Evolutionary conservation across 495 filamentous ascomycete species (phyloP), one percentile per base, ranked within the genome.

Genomic region (Tuber indicum): DNA sequence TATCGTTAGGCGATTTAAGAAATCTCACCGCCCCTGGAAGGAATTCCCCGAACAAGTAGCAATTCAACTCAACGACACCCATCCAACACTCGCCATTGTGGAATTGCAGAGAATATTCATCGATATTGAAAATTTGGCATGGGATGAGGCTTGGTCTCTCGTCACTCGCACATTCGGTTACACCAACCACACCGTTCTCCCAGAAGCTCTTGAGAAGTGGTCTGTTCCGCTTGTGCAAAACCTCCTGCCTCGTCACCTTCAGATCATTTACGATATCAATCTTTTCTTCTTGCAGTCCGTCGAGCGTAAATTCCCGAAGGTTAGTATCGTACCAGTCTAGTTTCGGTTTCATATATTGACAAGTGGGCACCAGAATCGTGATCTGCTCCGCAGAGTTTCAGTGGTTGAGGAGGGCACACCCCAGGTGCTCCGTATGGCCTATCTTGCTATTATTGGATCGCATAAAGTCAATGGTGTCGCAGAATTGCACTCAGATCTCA

Each of bases 381-480:
- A 97, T 0, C 86, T 99, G 78, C 89, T 99, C 44, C 83, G 86
- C 23, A 88, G 93, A 26, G 94, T 98, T 36, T 98, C 96, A 6
- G 94, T 99, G 81, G 97, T 99, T 74, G 96, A 99, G 85, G 96
- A 99, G 85, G 93, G 92, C 12, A 91, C 96, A 82, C 94, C 96
- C n/a, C 94, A 98, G 89, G 96, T 97, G 91, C 90, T 99, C 73
- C 91, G 94, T 81, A 99, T 99, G 96, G 96, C 96, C 0, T 94
- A 89, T 84, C 86, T 99, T 69, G 96, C 96, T 32, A 92, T 98
- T 78, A 94, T 99, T 82, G 96, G 96, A 44, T 98, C 96, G 39
- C 96, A 99, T 88, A 98, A 98, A 85, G 96, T 99, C 85, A 99
- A 99, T 82, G 96, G 96, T 82, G 96, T 99, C 43, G 96, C 96